phyloP scores from a whole-genome alignment of 2,329 filamentous ascomycete species.

The Lasiodiplodia hormozganensis region DNA sequence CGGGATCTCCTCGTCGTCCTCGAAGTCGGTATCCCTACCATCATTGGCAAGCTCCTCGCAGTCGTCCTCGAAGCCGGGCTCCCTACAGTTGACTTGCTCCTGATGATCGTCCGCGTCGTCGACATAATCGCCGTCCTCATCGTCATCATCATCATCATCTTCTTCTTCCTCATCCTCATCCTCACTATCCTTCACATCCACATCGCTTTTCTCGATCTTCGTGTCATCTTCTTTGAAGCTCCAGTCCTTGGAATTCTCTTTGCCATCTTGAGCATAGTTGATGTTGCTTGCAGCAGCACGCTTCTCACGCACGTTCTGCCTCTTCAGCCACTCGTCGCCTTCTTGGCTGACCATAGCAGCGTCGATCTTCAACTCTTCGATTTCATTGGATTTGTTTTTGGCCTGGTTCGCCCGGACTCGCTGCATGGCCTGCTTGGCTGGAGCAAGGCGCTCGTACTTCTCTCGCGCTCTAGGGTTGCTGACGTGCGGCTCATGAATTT shows the following conservation, averaged over 20 bases:
- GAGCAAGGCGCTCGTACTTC: background rate
- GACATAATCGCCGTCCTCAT: background rate
- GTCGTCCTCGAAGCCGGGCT: too few relatives aligned
- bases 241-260: background rate
- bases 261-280: background rate
- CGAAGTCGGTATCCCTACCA: too few relatives aligned
- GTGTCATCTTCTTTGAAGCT: background rate
- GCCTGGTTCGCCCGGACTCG: background rate
- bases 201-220: background rate
- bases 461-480: background rate
- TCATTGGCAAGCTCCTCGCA: too few relatives aligned
- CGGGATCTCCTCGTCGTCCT: too few relatives aligned
- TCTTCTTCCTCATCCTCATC: background rate
- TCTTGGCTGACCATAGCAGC: fast-evolving
- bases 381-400: too few relatives aligned
- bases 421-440: background rate
- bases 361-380: background rate
- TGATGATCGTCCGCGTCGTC: too few relatives aligned
- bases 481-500: background rate
- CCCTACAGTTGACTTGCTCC: too few relatives aligned
- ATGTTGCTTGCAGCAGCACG: background rate
- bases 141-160: too few relatives aligned
- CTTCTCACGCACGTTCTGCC: background rate
- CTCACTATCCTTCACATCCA: background rate
- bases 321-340: background rate